A percentile compares a stretch with the other conserved stretches of the same genome.
Evolutionary conservation across 2,329 filamentous ascomycete species (phyloP).

Genomic region (Talaromyces sp.): DNA sequence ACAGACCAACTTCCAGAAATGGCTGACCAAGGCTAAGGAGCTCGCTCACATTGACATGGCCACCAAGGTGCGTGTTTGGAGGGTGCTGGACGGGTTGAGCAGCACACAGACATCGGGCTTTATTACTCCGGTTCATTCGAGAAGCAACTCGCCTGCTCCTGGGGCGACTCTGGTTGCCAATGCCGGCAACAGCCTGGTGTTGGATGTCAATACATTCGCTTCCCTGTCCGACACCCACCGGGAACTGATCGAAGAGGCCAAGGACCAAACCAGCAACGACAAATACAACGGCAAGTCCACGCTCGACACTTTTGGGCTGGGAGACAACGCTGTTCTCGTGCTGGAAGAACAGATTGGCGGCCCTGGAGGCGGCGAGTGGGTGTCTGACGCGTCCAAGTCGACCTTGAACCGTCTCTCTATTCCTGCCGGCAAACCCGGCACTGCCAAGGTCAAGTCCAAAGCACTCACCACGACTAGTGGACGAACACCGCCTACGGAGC

Average conservation of each 20-base stretch:
- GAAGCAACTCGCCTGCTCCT: constrained; percentile 41
- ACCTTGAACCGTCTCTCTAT: constrained; percentile 48
- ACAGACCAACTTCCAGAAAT: constrained; percentile 64
- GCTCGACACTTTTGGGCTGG: constrained; percentile 62
- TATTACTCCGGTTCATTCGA: constrained; percentile 40
- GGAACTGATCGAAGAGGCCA: constrained; percentile 55
- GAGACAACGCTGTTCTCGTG: constrained; percentile 71
- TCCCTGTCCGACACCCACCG: constrained; percentile 59
- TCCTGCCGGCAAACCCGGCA: constrained; percentile 27
- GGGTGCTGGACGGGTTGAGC: constrained; percentile 46
- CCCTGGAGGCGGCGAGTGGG: constrained; percentile 50
- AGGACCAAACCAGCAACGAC: constrained; percentile 65
- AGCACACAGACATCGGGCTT: constrained; percentile 40
- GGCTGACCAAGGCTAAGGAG: constrained; percentile 68
- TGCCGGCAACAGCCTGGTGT: constrained; percentile 47
- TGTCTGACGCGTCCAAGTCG: constrained; percentile 45
- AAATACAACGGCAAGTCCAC: constrained; percentile 73
- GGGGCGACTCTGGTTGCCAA: constrained; percentile 37
- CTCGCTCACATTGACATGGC: constrained; percentile 61
- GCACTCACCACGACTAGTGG: constrained; percentile 49
- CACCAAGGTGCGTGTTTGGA: constrained; percentile 74
- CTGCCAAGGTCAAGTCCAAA: constrained; percentile 35
- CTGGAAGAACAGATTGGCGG: constrained; percentile 70
- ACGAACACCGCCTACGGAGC: constrained; percentile 63
- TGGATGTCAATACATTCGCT: constrained; percentile 60